A percentile compares a stretch with the other conserved stretches of the same genome.
phyloP scores from a whole-genome alignment of 2,329 filamentous ascomycete species.

The Exophiala lecanii-corni region DNA sequence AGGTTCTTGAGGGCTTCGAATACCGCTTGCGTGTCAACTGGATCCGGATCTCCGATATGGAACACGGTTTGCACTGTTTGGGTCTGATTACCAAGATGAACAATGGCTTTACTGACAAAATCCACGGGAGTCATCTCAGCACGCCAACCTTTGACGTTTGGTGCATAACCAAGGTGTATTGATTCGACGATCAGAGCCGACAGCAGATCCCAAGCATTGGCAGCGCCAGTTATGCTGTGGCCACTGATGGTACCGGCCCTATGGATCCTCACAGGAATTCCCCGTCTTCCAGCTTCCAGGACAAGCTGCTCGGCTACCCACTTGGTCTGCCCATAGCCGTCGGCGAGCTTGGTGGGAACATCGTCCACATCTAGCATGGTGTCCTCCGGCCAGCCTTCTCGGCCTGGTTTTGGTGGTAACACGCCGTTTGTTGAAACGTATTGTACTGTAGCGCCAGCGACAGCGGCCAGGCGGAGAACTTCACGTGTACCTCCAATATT shows the following conservation, averaged over 20 bases:
- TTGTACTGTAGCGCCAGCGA: conserved; percentile 66
- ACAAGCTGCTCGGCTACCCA: conserved; percentile 77
- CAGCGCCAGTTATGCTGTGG: conserved; percentile 68
- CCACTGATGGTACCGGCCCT: conserved; percentile 74
- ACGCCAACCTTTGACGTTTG: conserved; percentile 69
- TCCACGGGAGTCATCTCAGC: conserved; percentile 82
- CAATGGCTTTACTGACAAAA: conserved; percentile 70
- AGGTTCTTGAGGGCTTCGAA: conserved; percentile 62
- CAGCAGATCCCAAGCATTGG: conserved; percentile 73
- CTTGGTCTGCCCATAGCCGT: conserved; percentile 76
- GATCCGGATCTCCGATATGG: conserved; percentile 69
- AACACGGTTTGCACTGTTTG: conserved; percentile 62
- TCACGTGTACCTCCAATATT: conserved; percentile 78
- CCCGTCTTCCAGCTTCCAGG: conserved; percentile 62
- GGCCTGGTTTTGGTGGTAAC: conserved; percentile 56
- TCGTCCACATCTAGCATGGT: conserved; percentile 62
- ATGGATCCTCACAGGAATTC: conserved; percentile 66
- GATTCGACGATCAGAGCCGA: conserved; percentile 74
- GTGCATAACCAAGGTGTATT: conserved; percentile 64
- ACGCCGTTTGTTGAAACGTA: conserved; percentile 79
- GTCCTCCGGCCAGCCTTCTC: conserved; percentile 66
- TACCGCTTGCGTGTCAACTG: conserved; percentile 60
- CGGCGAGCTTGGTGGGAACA: conserved; percentile 63
- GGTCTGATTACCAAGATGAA: conserved; percentile 62
- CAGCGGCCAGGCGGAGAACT: conserved; percentile 65